Percentiles rank a stretch among this genome's conserved stretches.
These are phyloP conservation scores for Cercophora newfieldiana DNA, from an alignment of 495 filamentous ascomycete genomes.

Conservation along the genomic window DNA sequence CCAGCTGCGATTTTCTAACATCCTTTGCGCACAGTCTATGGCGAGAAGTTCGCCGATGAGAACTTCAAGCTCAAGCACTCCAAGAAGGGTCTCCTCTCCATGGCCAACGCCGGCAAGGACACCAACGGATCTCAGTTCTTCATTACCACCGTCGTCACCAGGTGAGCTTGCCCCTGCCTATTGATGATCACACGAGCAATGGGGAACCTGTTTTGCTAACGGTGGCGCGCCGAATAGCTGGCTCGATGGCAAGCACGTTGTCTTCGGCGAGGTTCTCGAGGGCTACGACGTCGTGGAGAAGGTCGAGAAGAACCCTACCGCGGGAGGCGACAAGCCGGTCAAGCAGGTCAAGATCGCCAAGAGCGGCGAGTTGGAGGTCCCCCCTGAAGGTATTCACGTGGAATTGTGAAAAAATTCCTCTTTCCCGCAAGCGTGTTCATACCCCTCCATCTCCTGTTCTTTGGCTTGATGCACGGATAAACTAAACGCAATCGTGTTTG, in stretches of 20 bases:
- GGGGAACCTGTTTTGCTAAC: slow-evolving; percentile 28
- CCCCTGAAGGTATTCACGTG: slow-evolving; percentile 95
- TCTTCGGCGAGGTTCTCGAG: slow-evolving; percentile 89
- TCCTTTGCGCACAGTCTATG: slow-evolving; percentile 69
- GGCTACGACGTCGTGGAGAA: slow-evolving; percentile 86
- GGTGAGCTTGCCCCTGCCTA: slow-evolving; percentile 51
- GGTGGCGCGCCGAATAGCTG: slow-evolving; percentile 53
- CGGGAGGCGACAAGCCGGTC: slow-evolving; percentile 67
- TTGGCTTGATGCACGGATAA: slow-evolving; percentile 15
- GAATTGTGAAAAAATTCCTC: slow-evolving; percentile 69
- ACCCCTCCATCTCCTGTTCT: background rate
- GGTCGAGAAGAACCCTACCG: slow-evolving; percentile 80
- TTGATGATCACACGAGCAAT: background rate
- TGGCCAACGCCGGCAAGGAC: slow-evolving; percentile 97
- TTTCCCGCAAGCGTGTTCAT: slow-evolving; percentile 3
- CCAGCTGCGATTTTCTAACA: slow-evolving; percentile 5
- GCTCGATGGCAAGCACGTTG: slow-evolving; percentile 87
- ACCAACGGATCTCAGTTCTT: slow-evolving; percentile 99
- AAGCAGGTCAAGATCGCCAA: slow-evolving; percentile 84
- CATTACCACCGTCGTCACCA: slow-evolving; percentile 83
- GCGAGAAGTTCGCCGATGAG: slow-evolving; percentile 92
- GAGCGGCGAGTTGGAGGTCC: slow-evolving; percentile 87
- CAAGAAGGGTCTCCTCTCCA: slow-evolving; percentile 66
- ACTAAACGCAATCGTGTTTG: slow-evolving; percentile 16
- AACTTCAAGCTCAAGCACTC: slow-evolving; percentile 98